Conservation (phyloP, 306 rosid species). For the Clitoria ternatea region DNA sequence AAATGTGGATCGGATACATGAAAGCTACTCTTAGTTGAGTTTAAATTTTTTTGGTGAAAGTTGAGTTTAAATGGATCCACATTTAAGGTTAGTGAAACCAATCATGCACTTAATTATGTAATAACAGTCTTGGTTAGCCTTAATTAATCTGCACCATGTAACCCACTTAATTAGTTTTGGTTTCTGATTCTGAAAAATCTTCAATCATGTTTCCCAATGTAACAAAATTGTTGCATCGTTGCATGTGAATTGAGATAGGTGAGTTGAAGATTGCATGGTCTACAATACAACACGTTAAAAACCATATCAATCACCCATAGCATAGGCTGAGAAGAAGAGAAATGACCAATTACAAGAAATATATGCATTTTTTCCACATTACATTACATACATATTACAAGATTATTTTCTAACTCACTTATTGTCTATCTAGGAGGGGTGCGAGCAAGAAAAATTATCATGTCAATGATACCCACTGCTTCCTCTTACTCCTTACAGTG, state of each 20-base stretch:
- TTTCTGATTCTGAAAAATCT: slow-evolving; percentile 16
- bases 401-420: slow-evolving; percentile 3
- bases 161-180: slow-evolving; percentile 5
- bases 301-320: neutral
- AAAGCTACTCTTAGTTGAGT: too few species aligned
- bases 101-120: too few species aligned
- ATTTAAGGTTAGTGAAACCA: too few species aligned
- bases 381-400: slow-evolving; percentile 29
- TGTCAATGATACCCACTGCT: slow-evolving; percentile 18
- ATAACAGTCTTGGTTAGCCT: too few species aligned
- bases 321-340: neutral
- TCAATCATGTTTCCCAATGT: neutral
- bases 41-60: too few species aligned
- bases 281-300: slow-evolving; percentile 5
- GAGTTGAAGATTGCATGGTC: slow-evolving; percentile 3
- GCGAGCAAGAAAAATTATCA: slow-evolving; percentile 17
- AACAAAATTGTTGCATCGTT: neutral
- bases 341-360: neutral
- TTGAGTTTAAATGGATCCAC: too few species aligned
- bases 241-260: slow-evolving; percentile 16
- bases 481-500: slow-evolving; percentile 24
- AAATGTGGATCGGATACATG: too few species aligned
- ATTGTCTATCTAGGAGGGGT: slow-evolving; percentile 11
- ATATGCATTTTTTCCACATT: slow-evolving; percentile 26
- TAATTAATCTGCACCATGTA: slow-evolving; percentile 3